A percentile compares a stretch with the other conserved stretches of the same genome.
phyloP scores from a whole-genome alignment of 257 asterid species.

The Primulina huaijiensis region DNA sequence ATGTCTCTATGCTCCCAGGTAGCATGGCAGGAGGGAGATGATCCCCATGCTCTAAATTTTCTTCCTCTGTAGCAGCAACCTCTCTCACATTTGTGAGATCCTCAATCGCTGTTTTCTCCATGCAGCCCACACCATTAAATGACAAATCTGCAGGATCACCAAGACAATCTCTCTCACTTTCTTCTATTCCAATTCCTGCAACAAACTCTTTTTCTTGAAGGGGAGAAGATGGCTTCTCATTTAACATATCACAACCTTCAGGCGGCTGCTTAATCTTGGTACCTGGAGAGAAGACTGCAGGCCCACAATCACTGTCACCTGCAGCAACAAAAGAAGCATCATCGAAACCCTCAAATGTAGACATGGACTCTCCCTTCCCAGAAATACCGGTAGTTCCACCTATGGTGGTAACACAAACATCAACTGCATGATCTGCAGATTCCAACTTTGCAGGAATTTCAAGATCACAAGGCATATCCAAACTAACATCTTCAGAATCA shows the following conservation, averaged over 20 bases:
- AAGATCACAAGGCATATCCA: slow-evolving; percentile 29
- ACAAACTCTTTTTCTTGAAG: slow-evolving; percentile 30
- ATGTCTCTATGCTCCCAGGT: slow-evolving; percentile 33
- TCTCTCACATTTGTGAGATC: slow-evolving; percentile 14
- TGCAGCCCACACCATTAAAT: slow-evolving; percentile 27
- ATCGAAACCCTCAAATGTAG: slow-evolving; percentile 14
- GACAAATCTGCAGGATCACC: slow-evolving; percentile 22
- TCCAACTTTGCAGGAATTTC: slow-evolving; percentile 37
- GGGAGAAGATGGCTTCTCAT: slow-evolving; percentile 30
- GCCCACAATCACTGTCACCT: slow-evolving; percentile 26
- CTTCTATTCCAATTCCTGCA: slow-evolving; percentile 26
- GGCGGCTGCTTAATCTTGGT: slow-evolving; percentile 32
- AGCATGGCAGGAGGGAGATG: slow-evolving; percentile 27
- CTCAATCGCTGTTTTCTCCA: slow-evolving; percentile 34
- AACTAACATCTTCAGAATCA: slow-evolving; percentile 32
- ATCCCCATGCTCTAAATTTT: slow-evolving; percentile 32
- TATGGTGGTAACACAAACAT: slow-evolving; percentile 22
- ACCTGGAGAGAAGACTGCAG: slow-evolving; percentile 27
- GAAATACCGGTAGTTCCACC: slow-evolving; percentile 25
- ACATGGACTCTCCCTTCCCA: neutral
- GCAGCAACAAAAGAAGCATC: slow-evolving; percentile 32
- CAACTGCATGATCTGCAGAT: slow-evolving; percentile 41
- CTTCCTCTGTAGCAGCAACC: slow-evolving; percentile 22
- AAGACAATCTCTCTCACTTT: slow-evolving; percentile 28
- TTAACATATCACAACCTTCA: slow-evolving; percentile 29